Evolutionary conservation across 1,284 basidiomycete genomes (phyloP), one percentile per base, ranked within the genome.

Genomic region (Ganoderma lucidum): DNA sequence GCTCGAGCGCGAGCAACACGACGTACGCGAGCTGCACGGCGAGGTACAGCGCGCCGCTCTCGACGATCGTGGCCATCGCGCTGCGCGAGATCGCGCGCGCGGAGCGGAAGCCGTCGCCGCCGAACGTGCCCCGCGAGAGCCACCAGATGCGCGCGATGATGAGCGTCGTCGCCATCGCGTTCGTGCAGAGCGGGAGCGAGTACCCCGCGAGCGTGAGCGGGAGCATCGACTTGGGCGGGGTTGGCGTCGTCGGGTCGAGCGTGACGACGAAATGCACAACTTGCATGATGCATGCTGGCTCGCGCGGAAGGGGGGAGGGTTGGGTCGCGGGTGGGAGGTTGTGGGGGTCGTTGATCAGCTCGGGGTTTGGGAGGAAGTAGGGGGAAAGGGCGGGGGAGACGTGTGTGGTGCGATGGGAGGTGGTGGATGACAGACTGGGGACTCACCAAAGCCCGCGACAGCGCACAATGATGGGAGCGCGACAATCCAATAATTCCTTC

Each of bases 1-100:
- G 75, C 28, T 71, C 45, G 37, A 80, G 63, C 23, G 80, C 75
- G 64, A 82, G 79, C 19, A 85, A 76, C 12, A 82, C 70, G 63
- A 84, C 81, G 30, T 84, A 81, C 37, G 83, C 48, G 44, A 84
- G 70, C 66, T 85, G 84, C 35, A 75, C 75, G 12, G 78, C 63
- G 30, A 85, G 77, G 70, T 83, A 84, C 35, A 85, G 76, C 56
- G 75, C 73, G 0, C 83, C 84, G 51, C 80, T 81, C 74, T 84
- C 84, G 67, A 85, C 64, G 68, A 85, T 71, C 62, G 85, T 80
- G 42, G 45, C 67, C 19, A 56, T 44, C 30, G 62, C 59, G 19
- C n/a, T 37, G 28, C 48, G 53, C 23, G 42, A 35, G 9, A 48
- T 8, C 10, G 39, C 23, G 10, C n/a, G 35, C 28, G 23, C 37